Evolutionary conservation across 768 basidiomycete genomes (phyloP).

Genomic region (Favolaschia claudopus): DNA sequence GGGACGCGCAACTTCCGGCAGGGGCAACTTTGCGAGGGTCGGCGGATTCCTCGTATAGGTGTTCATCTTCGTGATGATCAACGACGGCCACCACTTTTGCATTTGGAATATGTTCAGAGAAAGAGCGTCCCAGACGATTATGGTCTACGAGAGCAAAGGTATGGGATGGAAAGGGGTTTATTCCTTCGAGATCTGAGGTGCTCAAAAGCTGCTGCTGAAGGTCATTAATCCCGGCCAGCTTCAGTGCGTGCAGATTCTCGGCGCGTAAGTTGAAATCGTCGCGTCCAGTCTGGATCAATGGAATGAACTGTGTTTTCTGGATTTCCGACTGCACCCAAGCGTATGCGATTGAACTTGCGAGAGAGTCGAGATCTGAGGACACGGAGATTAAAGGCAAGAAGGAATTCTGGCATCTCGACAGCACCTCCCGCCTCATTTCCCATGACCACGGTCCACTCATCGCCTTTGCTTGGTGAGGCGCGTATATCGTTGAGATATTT

Average conservation of each 20-base stretch:
- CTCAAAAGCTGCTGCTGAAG: conserved; percentile 67
- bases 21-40: conserved; percentile 73
- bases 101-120: conserved; percentile 45
- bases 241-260: conserved; percentile 85
- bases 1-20: conserved; percentile 84
- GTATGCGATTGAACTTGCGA: conserved; percentile 87
- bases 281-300: conserved; percentile 75
- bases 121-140: conserved; percentile 67
- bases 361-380: conserved; percentile 82
- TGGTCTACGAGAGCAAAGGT: conserved; percentile 91
- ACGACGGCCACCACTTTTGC: conserved; percentile 77
- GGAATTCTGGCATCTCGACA: neutral
- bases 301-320: conserved; percentile 64
- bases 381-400: neutral
- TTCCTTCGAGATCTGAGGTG: conserved; percentile 65
- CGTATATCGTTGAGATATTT: conserved; percentile 66
- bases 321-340: conserved; percentile 75
- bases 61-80: conserved; percentile 94
- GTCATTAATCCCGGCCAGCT: conserved; percentile 59
- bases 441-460: conserved; percentile 86
- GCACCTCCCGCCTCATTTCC: conserved; percentile 97
- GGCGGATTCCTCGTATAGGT: conserved; percentile 62
- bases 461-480: conserved; percentile 47
- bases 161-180: conserved; percentile 57
- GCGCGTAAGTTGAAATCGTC: conserved; percentile 80